Evolutionary conservation across 78 protist genomes (phyloP), one percentile per base, ranked within the genome.

Genomic region (Cavenderia fasciculata): DNA sequence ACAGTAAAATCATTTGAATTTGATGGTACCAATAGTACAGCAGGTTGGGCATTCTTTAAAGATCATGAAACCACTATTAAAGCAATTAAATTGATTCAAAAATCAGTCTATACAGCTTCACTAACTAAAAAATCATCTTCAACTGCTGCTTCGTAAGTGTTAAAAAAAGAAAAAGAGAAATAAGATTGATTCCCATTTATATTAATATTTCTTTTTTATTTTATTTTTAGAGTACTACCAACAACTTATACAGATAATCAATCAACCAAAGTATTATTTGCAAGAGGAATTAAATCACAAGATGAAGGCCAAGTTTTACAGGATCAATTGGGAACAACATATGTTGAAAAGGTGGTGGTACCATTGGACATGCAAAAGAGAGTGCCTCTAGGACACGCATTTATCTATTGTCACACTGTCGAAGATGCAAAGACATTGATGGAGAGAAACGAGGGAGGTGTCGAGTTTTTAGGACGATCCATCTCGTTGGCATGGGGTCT

Each of bases 21-120:
- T 65, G 90, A 82, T 56, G 71, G 78, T 1, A 27, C 76, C 51
- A 33, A 29, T 11, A 68, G 43, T 41, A 34, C 38, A 19, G 38
- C 51, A 68, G 90, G 90, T 31, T 82, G 61, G 59, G 90, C 90
- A 43, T 52, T 40, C 43, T 82, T 82, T 43, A 82, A 56, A 56
- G 90, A 82, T 82, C 90, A 82, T 44, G 90, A 82, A 31, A 68
- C 90, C n/a, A 68, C 90, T 10, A 82, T 82, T 31, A 82, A 82
- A 68, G 90, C 90, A 19, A 65, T 82, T 36, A 82, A 82, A 68
- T 43, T 59, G 29, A 82, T 82, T 31, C 90, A 82, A 56, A 82
- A 82, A 68, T 82, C 90, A 40, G 52, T 41, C 4, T 82, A 68
- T 29, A 68, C 90, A 36, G 90, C 90, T 25, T 69, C 90, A 31